A percentile compares a stretch with the other conserved stretches of the same genome.
These are phyloP conservation scores for Exophiala oligosperma DNA, from an alignment of 2,329 filamentous ascomycete genomes.

Conservation along the genomic window DNA sequence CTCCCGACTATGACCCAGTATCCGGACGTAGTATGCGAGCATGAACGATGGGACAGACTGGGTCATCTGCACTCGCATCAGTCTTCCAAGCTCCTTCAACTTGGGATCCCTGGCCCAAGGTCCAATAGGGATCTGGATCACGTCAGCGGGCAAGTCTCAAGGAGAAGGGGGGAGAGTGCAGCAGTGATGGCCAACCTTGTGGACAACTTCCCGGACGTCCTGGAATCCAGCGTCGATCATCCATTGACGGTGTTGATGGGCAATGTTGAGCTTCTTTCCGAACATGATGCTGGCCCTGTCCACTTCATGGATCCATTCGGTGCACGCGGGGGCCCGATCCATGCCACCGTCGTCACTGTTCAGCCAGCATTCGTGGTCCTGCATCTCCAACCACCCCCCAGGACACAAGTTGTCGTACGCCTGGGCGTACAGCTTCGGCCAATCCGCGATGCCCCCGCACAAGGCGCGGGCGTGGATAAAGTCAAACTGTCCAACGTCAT, in stretches of 20 bases:
- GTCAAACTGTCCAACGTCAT: conserved; percentile 37
- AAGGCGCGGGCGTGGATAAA: conserved; percentile 48
- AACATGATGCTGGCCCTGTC: conserved; percentile 35
- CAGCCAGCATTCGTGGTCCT: conserved; percentile 32
- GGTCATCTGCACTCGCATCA: conserved; percentile 38
- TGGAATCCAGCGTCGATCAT: conserved; percentile 53
- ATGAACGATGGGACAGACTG: conserved; percentile 38
- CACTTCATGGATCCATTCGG: conserved; percentile 33
- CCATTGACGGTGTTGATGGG: conserved; percentile 22
- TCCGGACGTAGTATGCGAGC: conserved; percentile 40
- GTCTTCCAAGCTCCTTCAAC: conserved; percentile 53
- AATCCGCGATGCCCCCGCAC: conserved; percentile 58
- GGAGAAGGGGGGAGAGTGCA: not conserved
- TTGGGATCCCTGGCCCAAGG: conserved; percentile 54
- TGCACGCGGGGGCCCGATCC: conserved; percentile 12
- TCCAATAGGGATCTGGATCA: conserved; percentile 42
- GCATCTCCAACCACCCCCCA: conserved; percentile 44
- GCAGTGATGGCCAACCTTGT: conserved; percentile 35
- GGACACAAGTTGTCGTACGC: conserved; percentile 32
- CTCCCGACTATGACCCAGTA: conserved; percentile 40
- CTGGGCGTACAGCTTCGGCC: conserved; percentile 42
- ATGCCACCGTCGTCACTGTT: conserved; percentile 18
- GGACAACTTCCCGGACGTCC: conserved; percentile 50
- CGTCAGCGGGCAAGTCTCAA: conserved; percentile 21
- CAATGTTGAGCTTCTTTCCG: conserved; percentile 39